Evolutionary conservation across 2,329 filamentous ascomycete genomes (phyloP), one percentile per base, ranked within the genome.

Genomic region (Cercospora berteroae): DNA sequence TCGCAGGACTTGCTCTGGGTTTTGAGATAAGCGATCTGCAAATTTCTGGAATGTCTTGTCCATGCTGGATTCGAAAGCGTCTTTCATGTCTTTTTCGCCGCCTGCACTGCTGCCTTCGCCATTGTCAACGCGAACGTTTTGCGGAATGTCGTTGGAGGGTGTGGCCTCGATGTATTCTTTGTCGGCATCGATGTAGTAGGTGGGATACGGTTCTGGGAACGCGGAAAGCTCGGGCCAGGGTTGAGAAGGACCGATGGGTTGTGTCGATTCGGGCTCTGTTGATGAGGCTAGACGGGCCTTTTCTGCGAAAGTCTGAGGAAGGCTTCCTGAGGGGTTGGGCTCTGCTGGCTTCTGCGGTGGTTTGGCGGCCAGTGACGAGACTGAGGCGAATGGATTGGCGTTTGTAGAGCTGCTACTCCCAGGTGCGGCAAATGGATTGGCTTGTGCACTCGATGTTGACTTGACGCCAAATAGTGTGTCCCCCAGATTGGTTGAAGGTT

Each of bases 181-280:
- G 76, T 97, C 94, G 61, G 94, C 94, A 73, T 98, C 95, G 60
- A 90, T 84, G 81, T 93, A 92, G 76, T 90, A 91, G 31, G 86
- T 81, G 0, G 92, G 90, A 79, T 94, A 98, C 0, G 93, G 83
- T 1, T 83, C 69, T 0, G 92, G 91, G 72, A 91, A 89, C 0
- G 84, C 80, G 1, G 87, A 83, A 44, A 83, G 80, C 12, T 85
- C 77, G 0, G 94, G 94, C 94, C 94, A 98, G 8, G 92, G 90
- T 72, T 93, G 87, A 0, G 68, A 33, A 74, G 81, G 33, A 76
- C 70, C 77, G 67, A 57, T 68, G 55, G 68, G 73, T 67, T 66
- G 67, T 63, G 3, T 72, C 76, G 67, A 8, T 42, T 75, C 73
- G 27, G 48, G 5, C n/a, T 65, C 16, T 31, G 39, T 68, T 42